Evolutionary conservation across 1,139 yeast species (phyloP), one percentile per base, ranked within the genome.

Genomic region (Pneumocystis wakefieldiae): DNA sequence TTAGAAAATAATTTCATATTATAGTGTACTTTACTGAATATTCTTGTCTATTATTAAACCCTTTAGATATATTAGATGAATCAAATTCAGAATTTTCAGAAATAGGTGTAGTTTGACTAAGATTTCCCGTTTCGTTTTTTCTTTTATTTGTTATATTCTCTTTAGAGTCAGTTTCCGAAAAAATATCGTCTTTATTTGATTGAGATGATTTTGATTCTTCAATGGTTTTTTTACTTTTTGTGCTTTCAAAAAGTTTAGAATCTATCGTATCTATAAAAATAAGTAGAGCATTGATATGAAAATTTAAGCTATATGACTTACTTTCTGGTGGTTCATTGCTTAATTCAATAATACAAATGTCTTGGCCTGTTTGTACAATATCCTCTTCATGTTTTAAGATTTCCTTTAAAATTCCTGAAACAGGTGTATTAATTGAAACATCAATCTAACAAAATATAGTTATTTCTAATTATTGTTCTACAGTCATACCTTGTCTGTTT

Each of bases 331-430:
- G 90, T 59, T 86, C 88, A 64, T 79, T 91, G 73, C 97, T 97
- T 69, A 89, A 89, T 78, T 91, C 96, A 69, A 92, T 85, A 78
- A 85, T 85, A 70, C 88, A 83, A 70, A 92, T 79, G 69, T 89
- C 96, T 77, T 92, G 97, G 67, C 97, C 98, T 68, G 94, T 98
- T 72, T 86, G 88, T 66, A 92, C 98, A 63, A 96, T 92, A 73
- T 89, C 96, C 63, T 92, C 98, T 61, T 90, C 87, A 62, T 79
- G 78, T 68, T 86, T 96, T 71, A 89, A 82, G 67, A 88, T 77
- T 76, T 91, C 96, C 63, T 86, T 84, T 72, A 92, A 80, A 66
- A 91, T 89, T 78, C 98, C 99, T 61, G 94, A 76, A 65, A 88
- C 83, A 67, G 98, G 98, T 17, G 98, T 85, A 75, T 90, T 92